Evolutionary conservation across 2,329 filamentous ascomycete species (phyloP).

Genomic region (Cladosporium halotolerans): DNA sequence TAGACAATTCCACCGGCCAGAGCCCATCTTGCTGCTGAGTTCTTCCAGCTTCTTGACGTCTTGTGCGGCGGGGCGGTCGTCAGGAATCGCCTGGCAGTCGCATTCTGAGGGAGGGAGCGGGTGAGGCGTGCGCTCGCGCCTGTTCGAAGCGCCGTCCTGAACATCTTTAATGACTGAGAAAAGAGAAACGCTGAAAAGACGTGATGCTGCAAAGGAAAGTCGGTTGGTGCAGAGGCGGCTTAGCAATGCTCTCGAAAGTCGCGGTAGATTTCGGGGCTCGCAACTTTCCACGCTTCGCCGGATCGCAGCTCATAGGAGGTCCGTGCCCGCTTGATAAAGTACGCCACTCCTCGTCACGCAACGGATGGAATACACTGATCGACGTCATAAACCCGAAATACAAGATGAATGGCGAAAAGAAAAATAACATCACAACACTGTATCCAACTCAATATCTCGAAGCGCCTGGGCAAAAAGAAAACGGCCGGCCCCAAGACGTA

Average conservation of each 20-base stretch:
- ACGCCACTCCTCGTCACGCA: too few species aligned
- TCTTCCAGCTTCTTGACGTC: slow-evolving; percentile 77
- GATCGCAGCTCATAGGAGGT: too few species aligned
- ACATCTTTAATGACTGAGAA: slow-evolving; percentile 37
- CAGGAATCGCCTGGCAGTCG: slow-evolving; percentile 44
- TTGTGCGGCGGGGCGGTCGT: slow-evolving; percentile 55
- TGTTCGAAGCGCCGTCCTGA: slow-evolving; percentile 45
- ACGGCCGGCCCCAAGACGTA: neutral
- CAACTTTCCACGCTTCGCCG: neutral
- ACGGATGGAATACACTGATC: too few species aligned
- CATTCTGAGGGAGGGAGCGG: slow-evolving; percentile 28
- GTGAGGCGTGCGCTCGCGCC: slow-evolving; percentile 23
- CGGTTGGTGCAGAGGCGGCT: neutral
- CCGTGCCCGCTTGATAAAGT: too few species aligned
- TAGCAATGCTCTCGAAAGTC: neutral
- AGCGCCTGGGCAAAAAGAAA: neutral
- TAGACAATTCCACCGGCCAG: slow-evolving; percentile 73
- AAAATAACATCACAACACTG: neutral
- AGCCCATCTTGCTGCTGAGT: slow-evolving; percentile 64
- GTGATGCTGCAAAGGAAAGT: neutral
- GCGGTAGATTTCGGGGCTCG: neutral
- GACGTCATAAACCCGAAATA: too few species aligned
- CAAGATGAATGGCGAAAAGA: neutral
- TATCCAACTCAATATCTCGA: slow-evolving; percentile 21
- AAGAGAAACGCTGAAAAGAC: slow-evolving; percentile 8